A percentile compares a stretch with the other conserved stretches of the same genome.
These are phyloP conservation scores for Trichomonas vaginalis DNA, from an alignment of 208 protist genomes.

Conservation along the genomic window DNA sequence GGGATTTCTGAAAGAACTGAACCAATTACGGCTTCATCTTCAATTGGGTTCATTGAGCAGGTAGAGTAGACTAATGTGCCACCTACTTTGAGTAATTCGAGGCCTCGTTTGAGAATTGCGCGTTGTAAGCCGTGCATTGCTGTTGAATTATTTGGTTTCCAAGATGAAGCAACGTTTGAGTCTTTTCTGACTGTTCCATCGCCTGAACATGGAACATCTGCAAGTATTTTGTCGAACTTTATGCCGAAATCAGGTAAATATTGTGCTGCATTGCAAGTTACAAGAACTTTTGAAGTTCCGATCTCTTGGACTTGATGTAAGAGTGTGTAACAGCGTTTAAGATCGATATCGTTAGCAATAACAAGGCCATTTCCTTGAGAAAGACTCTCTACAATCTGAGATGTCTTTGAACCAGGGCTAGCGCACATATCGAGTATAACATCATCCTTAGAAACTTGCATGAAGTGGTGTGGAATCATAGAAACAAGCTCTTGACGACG, in stretches of 20 bases:
- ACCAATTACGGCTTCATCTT: slow-evolving; percentile 48
- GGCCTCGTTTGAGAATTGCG: slow-evolving; percentile 22
- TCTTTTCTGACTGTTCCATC: slow-evolving; percentile 47
- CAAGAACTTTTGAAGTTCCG: slow-evolving; percentile 25
- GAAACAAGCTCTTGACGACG: slow-evolving; percentile 36
- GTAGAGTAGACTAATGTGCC: slow-evolving; percentile 47
- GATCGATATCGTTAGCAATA: slow-evolving; percentile 29
- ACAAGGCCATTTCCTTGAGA: slow-evolving; percentile 6
- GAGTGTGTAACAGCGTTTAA: slow-evolving; percentile 22
- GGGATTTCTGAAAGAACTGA: slow-evolving; percentile 27
- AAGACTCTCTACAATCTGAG: slow-evolving; percentile 14
- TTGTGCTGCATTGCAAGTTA: slow-evolving; percentile 33
- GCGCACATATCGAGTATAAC: slow-evolving; percentile 45
- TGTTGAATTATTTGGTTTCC: slow-evolving; percentile 17
- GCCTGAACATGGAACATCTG: slow-evolving; percentile 45
- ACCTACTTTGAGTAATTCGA: slow-evolving; percentile 25
- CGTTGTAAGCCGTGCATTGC: slow-evolving; percentile 34
- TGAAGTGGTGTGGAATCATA: slow-evolving; percentile 39
- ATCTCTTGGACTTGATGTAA: slow-evolving; percentile 35
- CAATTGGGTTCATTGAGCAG: slow-evolving; percentile 48
- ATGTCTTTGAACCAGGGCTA: slow-evolving; percentile 45
- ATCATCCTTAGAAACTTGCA: slow-evolving; percentile 25
- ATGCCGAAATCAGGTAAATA: neutral
- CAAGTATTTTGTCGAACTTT: slow-evolving; percentile 37
- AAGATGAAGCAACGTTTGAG: slow-evolving; percentile 31